Base-by-base conservation (phyloP, 257 asterid genomes). In the Solanum neorickii region DNA sequence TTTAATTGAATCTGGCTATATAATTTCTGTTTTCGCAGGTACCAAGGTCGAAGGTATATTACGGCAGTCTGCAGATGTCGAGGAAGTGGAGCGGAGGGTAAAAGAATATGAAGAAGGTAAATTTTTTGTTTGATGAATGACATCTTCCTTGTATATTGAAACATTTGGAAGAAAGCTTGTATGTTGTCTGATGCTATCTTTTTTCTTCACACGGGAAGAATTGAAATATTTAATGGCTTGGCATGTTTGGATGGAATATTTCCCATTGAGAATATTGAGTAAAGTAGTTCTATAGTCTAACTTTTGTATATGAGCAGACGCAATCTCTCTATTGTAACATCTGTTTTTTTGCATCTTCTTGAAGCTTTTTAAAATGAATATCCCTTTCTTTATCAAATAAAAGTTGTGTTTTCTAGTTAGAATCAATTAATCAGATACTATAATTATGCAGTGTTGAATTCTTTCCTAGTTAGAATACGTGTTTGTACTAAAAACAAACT, bases 61-160 rank as follows among this genome's bases (percentile, higher is more conserved):
- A 90, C 92, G 99, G 76, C 97, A 93, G 89, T 89, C 98, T 86
- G 99, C 99, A 56, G 99, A 96, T 78, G 97, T 95, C 31, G 99
- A 96, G 91, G 99, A 96, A 93, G 99, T 96, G 78, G 95, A 93
- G 35, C 93, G 84, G 78, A 91, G 99, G 93, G 98, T 96, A 89
- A 94, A 94, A 82, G 97, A 94, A 88, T 96, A 95, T 88, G 99
- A 96, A 89, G 95, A 92, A 95, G 99, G 99, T 96, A 82, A 72
- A 82, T 29, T 80, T 76, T 27, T 16, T 29, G 39, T 77, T 77
- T 9, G 84, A 77, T 77, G 65, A 23, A 80, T 80, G 85, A 47
- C 85, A 47, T 80, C 68, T 80, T 47, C 37, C 68, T 80, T 80
- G 9, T 16, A 47, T 47, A 27, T 27, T 29, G 42, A 29, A 29